These are phyloP conservation scores for Vigna angularis DNA, from an alignment of 306 rosid species.

Conservation along the genomic window DNA sequence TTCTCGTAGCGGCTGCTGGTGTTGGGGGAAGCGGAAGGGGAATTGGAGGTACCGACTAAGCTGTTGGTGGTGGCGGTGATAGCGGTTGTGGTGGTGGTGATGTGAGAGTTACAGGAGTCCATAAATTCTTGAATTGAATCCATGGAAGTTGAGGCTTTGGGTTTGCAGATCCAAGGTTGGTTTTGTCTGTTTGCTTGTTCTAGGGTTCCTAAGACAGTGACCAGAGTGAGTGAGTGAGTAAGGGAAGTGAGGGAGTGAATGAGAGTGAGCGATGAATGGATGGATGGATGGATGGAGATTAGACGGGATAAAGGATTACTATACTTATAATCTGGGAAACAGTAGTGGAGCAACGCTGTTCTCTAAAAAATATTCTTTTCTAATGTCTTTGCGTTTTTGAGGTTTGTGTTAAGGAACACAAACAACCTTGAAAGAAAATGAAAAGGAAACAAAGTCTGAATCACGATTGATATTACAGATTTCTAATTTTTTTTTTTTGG, in stretches of 20 bases:
- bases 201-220: conserved; percentile 55
- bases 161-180: conserved; percentile 46
- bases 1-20: conserved; percentile 90
- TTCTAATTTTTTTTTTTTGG: neutral
- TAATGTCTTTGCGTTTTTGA: conserved; percentile 35
- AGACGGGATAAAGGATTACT: conserved; percentile 38
- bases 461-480: conserved; percentile 54
- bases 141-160: conserved; percentile 48
- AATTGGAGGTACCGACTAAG: conserved; percentile 42
- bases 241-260: conserved; percentile 35
- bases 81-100: conserved; percentile 10
- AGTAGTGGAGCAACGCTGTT: conserved; percentile 29
- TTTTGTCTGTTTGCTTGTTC: conserved; percentile 40
- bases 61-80: conserved; percentile 22
- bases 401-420: conserved; percentile 56
- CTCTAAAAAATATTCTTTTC: neutral
- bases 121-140: conserved; percentile 79
- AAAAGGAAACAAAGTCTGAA: conserved; percentile 45
- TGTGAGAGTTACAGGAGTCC: conserved; percentile 57
- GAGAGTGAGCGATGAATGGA: conserved; percentile 25
- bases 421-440: conserved; percentile 41
- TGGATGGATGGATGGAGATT: neutral
- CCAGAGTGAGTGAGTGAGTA: conserved; percentile 41
- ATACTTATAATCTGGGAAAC: conserved; percentile 51
- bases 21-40: conserved; percentile 55